These are phyloP conservation scores for Coffea humblotiana DNA, from an alignment of 305 asterid species.

Conservation along the genomic window DNA sequence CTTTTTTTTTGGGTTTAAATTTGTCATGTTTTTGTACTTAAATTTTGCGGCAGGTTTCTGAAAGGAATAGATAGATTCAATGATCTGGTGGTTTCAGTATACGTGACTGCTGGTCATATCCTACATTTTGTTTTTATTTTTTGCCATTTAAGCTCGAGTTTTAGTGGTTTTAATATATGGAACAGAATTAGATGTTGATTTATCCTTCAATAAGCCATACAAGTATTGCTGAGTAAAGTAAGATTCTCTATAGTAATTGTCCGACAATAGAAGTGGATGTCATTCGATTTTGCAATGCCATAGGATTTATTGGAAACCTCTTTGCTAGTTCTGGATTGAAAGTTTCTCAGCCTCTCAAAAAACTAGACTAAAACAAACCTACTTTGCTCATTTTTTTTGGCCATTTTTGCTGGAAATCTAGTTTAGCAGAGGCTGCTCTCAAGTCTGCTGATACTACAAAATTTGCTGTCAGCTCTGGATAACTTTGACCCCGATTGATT, in stretches of 20 bases:
- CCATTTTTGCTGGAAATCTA: not conserved
- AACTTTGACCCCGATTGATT: not conserved
- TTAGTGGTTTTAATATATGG: not conserved
- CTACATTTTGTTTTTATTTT: constrained; percentile 30
- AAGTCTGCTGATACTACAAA: not conserved
- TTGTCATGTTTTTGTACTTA: not conserved
- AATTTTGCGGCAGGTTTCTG: constrained; percentile 26
- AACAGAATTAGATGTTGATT: not conserved
- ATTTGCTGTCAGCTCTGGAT: not conserved
- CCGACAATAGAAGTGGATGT: not conserved
- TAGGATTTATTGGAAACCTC: not conserved
- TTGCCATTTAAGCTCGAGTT: not conserved
- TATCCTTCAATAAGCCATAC: not conserved
- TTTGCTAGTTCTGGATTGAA: not conserved
- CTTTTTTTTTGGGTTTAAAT: not conserved
- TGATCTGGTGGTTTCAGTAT: constrained; percentile 87
- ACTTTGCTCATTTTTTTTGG: no score
- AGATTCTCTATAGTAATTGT: not conserved
- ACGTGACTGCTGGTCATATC: constrained; percentile 99
- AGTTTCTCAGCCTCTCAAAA: not conserved
- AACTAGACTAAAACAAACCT: no score
- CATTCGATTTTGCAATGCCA: not conserved
- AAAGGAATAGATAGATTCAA: constrained; percentile 67
- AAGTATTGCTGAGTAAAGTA: not conserved
- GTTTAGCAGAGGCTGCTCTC: not conserved